Evolutionary conservation across 139 green algal species (phyloP).

Genomic region (Choricystis sp.): DNA sequence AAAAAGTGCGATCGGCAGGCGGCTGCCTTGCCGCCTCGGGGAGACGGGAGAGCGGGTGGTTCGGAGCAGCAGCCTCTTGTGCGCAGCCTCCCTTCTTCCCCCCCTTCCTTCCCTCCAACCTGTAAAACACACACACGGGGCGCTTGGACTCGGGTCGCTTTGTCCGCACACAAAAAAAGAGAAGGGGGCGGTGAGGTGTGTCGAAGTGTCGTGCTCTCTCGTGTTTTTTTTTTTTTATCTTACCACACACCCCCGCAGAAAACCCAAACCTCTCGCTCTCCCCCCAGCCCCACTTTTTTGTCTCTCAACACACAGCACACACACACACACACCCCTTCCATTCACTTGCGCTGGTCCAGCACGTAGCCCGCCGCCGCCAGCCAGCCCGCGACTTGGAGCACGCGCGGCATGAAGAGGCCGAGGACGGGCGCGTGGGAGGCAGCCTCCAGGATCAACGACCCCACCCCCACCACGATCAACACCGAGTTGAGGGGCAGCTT

Average conservation of each 20-base stretch:
- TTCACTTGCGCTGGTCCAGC: constrained; percentile 34
- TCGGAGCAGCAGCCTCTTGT: no score
- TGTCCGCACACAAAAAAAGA: no score
- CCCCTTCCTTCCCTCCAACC: no score
- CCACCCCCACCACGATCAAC: constrained; percentile 44
- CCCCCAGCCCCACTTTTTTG: background rate
- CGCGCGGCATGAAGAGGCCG: constrained; percentile 39
- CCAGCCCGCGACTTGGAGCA: constrained; percentile 35
- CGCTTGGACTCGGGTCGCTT: no score
- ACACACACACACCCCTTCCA: background rate
- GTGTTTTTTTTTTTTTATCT: background rate
- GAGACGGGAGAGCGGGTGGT: no score
- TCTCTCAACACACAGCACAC: no score
- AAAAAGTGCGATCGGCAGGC: no score
- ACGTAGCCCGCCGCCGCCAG: constrained; percentile 33
- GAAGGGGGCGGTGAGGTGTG: no score
- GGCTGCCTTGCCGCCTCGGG: no score
- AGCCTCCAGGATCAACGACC: constrained; percentile 41
- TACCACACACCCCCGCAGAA: background rate
- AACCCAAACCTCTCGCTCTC: background rate
- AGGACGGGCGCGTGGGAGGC: constrained; percentile 41
- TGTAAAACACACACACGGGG: no score
- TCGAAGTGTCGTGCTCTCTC: no score
- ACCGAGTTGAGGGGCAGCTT: constrained; percentile 53
- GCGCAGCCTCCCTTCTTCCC: no score